Evolutionary conservation across 108 stramenopile species (phyloP).

Genomic region (Bacterosira constricta): DNA sequence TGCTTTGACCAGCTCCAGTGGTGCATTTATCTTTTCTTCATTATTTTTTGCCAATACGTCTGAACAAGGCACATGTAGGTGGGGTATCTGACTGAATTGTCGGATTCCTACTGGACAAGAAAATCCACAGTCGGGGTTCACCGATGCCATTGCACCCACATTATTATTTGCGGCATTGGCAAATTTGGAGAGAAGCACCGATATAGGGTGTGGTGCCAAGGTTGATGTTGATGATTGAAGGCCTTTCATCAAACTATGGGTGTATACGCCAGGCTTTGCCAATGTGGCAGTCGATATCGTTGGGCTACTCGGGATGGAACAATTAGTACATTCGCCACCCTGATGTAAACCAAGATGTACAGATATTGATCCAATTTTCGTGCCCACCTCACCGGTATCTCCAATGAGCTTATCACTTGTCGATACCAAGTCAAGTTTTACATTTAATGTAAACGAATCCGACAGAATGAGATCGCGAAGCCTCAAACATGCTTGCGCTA

Average conservation of each 20-base stretch:
- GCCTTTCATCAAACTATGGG: conserved; percentile 1
- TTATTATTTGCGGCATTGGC: conserved; percentile 1
- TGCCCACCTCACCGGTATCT: neutral
- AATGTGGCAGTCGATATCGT: neutral
- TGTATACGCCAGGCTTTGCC: neutral
- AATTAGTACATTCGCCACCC: neutral
- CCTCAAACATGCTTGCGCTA: conserved; percentile 7
- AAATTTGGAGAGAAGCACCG: conserved; percentile 30
- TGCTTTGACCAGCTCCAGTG: conserved; percentile 7
- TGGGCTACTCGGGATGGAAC: neutral
- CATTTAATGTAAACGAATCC: neutral
- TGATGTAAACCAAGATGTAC: neutral
- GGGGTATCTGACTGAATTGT: too few species aligned
- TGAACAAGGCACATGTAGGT: too few species aligned
- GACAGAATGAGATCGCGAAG: conserved; percentile 16
- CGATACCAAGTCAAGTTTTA: neutral
- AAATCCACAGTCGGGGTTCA: neutral
- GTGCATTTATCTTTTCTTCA: neutral
- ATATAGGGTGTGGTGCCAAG: conserved; percentile 22
- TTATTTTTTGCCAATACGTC: neutral
- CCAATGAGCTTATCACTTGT: neutral
- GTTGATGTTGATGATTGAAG: neutral
- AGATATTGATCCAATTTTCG: neutral
- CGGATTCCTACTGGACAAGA: neutral
- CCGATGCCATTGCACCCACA: neutral